These are phyloP conservation scores for Solanum dulcamara DNA, from an alignment of 257 asterid species.

Conservation along the genomic window DNA sequence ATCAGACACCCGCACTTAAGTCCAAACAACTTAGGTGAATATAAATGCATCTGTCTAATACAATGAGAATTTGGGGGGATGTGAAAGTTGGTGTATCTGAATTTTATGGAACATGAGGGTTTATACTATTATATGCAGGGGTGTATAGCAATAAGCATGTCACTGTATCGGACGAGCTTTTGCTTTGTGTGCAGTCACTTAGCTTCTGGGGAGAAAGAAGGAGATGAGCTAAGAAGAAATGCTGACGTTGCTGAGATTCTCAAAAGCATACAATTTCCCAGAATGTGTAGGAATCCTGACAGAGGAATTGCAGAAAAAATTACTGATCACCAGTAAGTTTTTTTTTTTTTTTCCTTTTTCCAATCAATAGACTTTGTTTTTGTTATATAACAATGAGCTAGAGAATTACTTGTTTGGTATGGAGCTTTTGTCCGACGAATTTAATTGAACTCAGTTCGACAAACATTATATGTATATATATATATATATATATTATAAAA, in stretches of 20 bases:
- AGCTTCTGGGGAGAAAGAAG: conserved; percentile 95
- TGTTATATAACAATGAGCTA: background rate
- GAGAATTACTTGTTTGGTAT: background rate
- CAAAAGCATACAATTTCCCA: conserved; percentile 47
- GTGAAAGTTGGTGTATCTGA: too few species aligned
- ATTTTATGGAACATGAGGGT: too few species aligned
- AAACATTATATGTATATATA: too few species aligned
- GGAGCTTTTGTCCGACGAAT: background rate
- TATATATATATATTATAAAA: too few species aligned
- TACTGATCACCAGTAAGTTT: conserved; percentile 62
- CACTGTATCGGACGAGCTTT: conserved; percentile 73
- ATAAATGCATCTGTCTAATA: too few species aligned
- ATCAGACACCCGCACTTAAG: too few species aligned
- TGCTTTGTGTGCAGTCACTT: conserved; percentile 93
- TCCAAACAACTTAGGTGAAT: too few species aligned
- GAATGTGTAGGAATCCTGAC: conserved; percentile 44
- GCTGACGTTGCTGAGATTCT: conserved; percentile 72
- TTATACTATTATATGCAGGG: conserved; percentile 60
- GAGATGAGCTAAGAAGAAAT: conserved; percentile 70
- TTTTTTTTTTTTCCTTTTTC: too few species aligned
- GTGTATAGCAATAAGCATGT: conserved; percentile 83
- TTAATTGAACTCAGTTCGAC: background rate
- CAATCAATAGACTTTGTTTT: background rate
- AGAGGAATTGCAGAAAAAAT: conserved; percentile 45
- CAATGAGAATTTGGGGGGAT: too few species aligned